These are phyloP conservation scores for Monosporascus sp. DNA, from an alignment of 2,329 filamentous ascomycete genomes.

Conservation along the genomic window DNA sequence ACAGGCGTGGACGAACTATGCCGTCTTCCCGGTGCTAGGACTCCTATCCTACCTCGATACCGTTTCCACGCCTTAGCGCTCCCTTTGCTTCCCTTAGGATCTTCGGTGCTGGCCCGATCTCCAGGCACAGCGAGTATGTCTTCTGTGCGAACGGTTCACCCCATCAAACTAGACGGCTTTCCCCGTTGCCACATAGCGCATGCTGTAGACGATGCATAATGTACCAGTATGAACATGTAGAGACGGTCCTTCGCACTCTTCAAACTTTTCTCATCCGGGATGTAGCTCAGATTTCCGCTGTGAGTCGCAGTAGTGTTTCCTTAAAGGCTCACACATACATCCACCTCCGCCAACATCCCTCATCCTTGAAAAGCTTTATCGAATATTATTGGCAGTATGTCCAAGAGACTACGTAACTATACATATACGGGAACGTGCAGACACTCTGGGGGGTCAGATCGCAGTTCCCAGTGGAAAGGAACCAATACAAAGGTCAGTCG, in stretches of 20 bases:
- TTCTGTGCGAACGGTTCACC: neutral
- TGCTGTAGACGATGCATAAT: neutral
- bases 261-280: neutral
- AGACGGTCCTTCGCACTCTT: neutral
- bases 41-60: neutral
- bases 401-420: neutral
- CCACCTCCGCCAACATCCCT: neutral
- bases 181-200: neutral
- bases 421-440: neutral
- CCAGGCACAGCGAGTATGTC: neutral
- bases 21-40: neutral
- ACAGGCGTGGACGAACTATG: neutral
- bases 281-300: neutral
- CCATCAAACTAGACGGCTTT: neutral
- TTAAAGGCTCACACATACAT: neutral
- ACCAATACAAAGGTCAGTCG: slow-evolving; percentile 12
- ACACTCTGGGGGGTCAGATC: slow-evolving; percentile 7
- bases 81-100: neutral
- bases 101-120: neutral
- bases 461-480: slow-evolving; percentile 14
- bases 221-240: neutral
- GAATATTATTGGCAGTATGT: neutral
- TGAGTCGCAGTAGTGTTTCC: neutral
- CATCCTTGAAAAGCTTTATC: neutral
- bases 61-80: neutral